Conservation (phyloP, 768 basidiomycete species). For the Boletellus sp. region DNA sequence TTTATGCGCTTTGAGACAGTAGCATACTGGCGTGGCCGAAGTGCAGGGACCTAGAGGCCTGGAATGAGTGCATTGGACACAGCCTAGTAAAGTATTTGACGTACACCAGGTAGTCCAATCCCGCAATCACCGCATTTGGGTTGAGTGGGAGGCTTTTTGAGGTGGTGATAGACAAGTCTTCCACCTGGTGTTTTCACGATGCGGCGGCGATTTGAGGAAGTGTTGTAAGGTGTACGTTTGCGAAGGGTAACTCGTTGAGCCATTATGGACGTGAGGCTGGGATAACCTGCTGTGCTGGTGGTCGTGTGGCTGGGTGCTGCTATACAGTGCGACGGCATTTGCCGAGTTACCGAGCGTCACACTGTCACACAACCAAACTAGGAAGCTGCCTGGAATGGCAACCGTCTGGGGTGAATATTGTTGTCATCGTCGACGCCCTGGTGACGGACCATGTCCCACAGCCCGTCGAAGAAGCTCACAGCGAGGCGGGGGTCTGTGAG, state of each 20-base stretch:
- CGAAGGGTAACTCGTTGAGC: constrained; percentile 99
- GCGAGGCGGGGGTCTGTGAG: constrained; percentile 63
- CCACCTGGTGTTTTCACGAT: constrained; percentile 98
- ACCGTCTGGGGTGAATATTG: not conserved
- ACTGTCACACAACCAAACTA: constrained; percentile 4
- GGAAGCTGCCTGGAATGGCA: constrained; percentile 1
- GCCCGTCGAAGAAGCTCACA: constrained; percentile 36
- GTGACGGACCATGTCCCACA: constrained; percentile 16
- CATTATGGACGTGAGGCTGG: constrained; percentile 48
- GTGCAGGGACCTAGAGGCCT: constrained; percentile 72
- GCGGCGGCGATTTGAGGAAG: constrained; percentile 91
- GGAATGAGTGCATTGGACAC: not conserved
- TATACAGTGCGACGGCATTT: constrained; percentile 21
- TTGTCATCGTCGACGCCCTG: constrained; percentile 2
- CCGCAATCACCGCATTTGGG: constrained; percentile 99
- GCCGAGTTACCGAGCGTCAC: constrained; percentile 4
- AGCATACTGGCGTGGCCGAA: constrained; percentile 94
- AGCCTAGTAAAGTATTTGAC: constrained; percentile 29
- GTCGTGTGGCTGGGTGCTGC: constrained; percentile 21
- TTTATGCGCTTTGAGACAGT: constrained; percentile 96
- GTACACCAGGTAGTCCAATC: constrained; percentile 86
- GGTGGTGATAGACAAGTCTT: constrained; percentile 95
- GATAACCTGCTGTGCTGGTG: not conserved
- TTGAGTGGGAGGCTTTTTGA: constrained; percentile 87
- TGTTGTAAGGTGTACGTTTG: constrained; percentile 98